Conservation (phyloP, 345 rosid species). For the Litchi chinensis region DNA sequence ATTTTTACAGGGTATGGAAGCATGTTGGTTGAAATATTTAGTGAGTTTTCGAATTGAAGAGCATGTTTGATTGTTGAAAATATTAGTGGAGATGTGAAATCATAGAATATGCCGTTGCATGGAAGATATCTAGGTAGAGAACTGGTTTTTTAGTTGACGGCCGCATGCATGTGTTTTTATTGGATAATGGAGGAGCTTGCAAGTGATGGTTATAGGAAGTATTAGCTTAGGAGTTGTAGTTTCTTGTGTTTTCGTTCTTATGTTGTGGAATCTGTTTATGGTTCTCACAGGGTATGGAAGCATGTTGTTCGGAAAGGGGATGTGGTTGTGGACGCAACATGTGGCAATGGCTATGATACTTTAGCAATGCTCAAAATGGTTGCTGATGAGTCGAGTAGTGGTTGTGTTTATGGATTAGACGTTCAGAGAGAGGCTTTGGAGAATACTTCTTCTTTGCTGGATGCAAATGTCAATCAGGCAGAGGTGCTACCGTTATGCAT, state of each 20-base stretch:
- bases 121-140: background rate
- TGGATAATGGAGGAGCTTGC: background rate
- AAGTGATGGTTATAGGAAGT: background rate
- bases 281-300: conserved; percentile 68
- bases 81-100: background rate
- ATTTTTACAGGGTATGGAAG: conserved; percentile 66
- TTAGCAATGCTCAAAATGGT: conserved; percentile 74
- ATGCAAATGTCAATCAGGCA: conserved; percentile 41
- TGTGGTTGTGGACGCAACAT: conserved; percentile 78
- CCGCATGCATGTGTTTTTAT: background rate
- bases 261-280: background rate
- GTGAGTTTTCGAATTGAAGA: background rate
- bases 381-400: conserved; percentile 56
- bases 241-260: background rate
- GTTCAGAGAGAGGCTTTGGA: conserved; percentile 69
- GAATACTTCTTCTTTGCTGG: conserved; percentile 56
- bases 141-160: background rate
- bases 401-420: conserved; percentile 78
- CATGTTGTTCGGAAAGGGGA: conserved; percentile 72
- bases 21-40: conserved; percentile 46
- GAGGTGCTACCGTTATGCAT: conserved; percentile 49
- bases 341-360: conserved; percentile 90
- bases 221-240: background rate
- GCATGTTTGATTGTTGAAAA: background rate
- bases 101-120: background rate